Evolutionary conservation across 495 filamentous ascomycete genomes (phyloP).

Genomic region (Tuber umbilicatum): DNA sequence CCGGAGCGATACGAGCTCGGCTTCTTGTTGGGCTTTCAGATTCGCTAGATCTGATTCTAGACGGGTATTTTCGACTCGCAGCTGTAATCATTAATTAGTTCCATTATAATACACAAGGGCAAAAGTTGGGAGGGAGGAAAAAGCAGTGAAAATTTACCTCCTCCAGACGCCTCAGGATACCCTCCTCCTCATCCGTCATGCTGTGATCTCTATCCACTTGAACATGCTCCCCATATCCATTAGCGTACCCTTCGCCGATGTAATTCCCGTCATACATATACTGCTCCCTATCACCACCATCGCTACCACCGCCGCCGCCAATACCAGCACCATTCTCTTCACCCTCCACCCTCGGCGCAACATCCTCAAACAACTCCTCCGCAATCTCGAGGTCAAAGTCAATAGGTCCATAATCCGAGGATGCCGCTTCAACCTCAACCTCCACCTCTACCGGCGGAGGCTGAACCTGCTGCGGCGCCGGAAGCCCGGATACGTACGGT

Average conservation of each 20-base stretch:
- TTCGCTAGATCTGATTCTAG: slow-evolving; percentile 7
- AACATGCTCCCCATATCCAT: slow-evolving; percentile 6
- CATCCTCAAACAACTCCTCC: slow-evolving; percentile 30
- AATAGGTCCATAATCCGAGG: slow-evolving; percentile 32
- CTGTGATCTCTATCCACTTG: neutral
- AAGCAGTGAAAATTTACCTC: slow-evolving; percentile 9
- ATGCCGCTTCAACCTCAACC: slow-evolving; percentile 7
- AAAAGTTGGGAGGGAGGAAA: neutral
- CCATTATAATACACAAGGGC: neutral
- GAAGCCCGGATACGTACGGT: slow-evolving; percentile 15
- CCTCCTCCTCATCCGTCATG: neutral
- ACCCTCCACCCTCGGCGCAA: slow-evolving; percentile 17
- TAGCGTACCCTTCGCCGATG: slow-evolving; percentile 12
- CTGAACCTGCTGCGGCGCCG: slow-evolving; percentile 9
- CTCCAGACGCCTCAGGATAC: slow-evolving; percentile 11
- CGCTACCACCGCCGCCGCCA: neutral
- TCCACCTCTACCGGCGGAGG: slow-evolving; percentile 6
- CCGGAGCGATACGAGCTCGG: slow-evolving; percentile 16
- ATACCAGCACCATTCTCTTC: neutral
- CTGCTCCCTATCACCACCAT: neutral
- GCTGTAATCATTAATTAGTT: slow-evolving; percentile 17
- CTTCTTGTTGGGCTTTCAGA: slow-evolving; percentile 12
- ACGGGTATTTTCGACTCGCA: slow-evolving; percentile 19
- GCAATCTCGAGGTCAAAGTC: slow-evolving; percentile 21
- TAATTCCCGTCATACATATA: slow-evolving; percentile 1